Base-by-base conservation (phyloP, 805 yeast species). In the Yamadazyma phyllophila region DNA sequence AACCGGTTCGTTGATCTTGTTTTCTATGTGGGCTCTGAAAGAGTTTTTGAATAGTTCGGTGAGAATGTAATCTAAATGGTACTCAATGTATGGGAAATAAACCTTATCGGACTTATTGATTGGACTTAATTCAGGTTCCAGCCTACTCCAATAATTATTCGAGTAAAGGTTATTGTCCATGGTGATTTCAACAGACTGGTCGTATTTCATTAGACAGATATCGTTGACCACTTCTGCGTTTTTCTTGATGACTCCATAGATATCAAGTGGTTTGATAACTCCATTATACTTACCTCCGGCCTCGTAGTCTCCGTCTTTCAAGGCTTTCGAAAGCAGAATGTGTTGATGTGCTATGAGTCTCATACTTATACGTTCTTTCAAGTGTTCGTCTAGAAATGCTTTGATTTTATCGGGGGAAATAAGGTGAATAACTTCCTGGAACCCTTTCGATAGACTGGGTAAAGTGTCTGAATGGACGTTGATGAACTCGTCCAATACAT, bases 11-110 rank as follows among this genome's bases (percentile, higher is more conserved):
- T 49, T 43, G 8, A 70, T 67, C 9, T 68, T 59, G 45, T 79
- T 80, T 61, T 92, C 98, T 43, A 92, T 84, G 44, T 87, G 90
- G 0, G 99, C 96, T 44, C 97, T 69, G 51, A 85, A 82, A 5
- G 96, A 79, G 63, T 92, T 92, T 65, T 92, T 92, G 54, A 92
- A 73, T 15, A 92, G 67, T 66, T 92, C 99, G 16, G 88, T 88
- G 46, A 90, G 71, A 40, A 92, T 81, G 59, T 94, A 92, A 60
- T 92, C 97, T 43, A 94, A 64, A 60, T 91, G 96, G 37, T 84
- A 83, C 15, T 94, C 88, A 36, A 92, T 85, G 62, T 89, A 92
- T 0, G 97, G 92, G 60, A 91, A 81, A 17, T 68, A 66, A 12
- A 87, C 70, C 17, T 80, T 77, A 29, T 67, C 68, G n/a, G 82